phyloP scores from a whole-genome alignment of 306 rosid species.

The Fragaria vesca region DNA sequence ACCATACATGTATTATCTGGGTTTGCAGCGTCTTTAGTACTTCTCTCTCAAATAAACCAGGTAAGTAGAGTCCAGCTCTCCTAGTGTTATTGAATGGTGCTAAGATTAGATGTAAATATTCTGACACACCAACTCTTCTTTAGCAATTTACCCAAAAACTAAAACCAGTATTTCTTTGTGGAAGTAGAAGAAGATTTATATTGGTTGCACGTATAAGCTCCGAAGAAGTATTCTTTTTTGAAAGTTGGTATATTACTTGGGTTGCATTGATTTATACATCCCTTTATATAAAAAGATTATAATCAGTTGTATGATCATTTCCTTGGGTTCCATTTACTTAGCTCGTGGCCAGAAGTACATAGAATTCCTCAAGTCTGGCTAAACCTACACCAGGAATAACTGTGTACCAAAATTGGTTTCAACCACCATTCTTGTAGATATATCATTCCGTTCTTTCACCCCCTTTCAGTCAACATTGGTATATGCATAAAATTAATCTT shows the following conservation, averaged over 20 bases:
- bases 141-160: not conserved
- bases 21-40: constrained; percentile 68
- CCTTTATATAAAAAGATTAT: not conserved
- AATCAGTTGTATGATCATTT: not conserved
- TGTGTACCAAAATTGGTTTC: not conserved
- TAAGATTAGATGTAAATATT: not conserved
- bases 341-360: constrained; percentile 8
- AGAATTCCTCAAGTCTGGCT: not conserved
- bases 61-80: constrained; percentile 34
- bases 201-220: not conserved
- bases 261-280: no score
- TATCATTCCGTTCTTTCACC: not conserved
- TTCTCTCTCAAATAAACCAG: constrained; percentile 67
- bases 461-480: not conserved
- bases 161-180: not conserved
- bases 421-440: not conserved
- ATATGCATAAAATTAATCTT: not conserved
- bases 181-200: constrained; percentile 5
- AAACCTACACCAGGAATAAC: not conserved
- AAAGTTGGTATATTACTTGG: not conserved
- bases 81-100: constrained; percentile 9
- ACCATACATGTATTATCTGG: constrained; percentile 61
- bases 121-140: constrained; percentile 10
- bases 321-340: not conserved
- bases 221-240: not conserved